phyloP scores from a whole-genome alignment of 306 rosid genomes.

The Argentina anserina region DNA sequence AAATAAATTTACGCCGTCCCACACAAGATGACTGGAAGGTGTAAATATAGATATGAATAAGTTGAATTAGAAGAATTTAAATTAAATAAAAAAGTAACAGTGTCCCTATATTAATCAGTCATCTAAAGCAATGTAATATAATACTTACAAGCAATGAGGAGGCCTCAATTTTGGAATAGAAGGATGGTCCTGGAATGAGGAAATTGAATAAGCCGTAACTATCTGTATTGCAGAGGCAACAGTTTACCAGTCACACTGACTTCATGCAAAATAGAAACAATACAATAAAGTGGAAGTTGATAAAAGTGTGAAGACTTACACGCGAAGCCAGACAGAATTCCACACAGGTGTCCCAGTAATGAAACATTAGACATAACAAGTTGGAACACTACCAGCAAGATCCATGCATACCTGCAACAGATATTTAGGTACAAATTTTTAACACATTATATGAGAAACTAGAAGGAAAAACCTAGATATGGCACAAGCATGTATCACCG shows the following conservation, averaged over 20 bases:
- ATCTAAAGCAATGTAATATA: slow-evolving; percentile 24
- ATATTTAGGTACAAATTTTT: slow-evolving; percentile 11
- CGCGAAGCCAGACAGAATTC: slow-evolving; percentile 96
- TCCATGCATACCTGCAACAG: slow-evolving; percentile 80
- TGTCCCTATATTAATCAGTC: slow-evolving; percentile 9
- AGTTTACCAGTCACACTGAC: slow-evolving; percentile 12
- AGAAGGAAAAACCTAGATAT: slow-evolving; percentile 11
- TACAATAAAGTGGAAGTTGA: too few species aligned
- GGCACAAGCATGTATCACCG: slow-evolving; percentile 4
- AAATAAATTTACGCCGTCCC: slow-evolving; percentile 88
- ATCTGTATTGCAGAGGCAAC: slow-evolving; percentile 54
- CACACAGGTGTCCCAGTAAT: slow-evolving; percentile 93
- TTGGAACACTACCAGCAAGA: slow-evolving; percentile 92
- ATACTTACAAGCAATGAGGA: slow-evolving; percentile 81
- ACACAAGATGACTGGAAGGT: slow-evolving; percentile 75
- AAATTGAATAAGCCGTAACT: slow-evolving; percentile 79
- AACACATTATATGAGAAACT: neutral
- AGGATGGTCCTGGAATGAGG: slow-evolving; percentile 77
- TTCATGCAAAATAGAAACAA: slow-evolving; percentile 2
- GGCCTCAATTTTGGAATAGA: slow-evolving; percentile 78
- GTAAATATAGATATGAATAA: slow-evolving; percentile 18
- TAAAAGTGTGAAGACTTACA: slow-evolving; percentile 55
- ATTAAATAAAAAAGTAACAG: neutral
- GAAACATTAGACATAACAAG: slow-evolving; percentile 92
- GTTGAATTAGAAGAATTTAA: neutral